Evolutionary conservation across 176 grass and related monocot genomes (phyloP), one percentile per base, ranked within the genome.

Genomic region (Musa schizocarpa): DNA sequence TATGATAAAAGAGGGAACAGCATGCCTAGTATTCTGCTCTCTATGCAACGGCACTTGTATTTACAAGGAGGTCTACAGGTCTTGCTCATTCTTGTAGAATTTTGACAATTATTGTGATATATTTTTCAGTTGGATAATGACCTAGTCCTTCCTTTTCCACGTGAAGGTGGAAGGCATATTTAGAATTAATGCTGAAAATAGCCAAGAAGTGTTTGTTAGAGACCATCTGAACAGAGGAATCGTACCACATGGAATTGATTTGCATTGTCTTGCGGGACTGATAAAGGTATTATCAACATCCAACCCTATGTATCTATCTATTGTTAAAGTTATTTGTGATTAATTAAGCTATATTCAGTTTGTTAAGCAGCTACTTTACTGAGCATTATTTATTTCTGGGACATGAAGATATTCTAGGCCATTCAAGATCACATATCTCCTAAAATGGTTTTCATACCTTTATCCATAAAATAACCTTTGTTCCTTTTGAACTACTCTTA

Each of bases 131-230:
- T 57, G 12, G 25, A 20, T 69, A 0, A 63, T 66, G 67, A 17
- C 19, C 80, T 82, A 49, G 7, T 55, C 20, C 52, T 63, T 57
- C 50, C 56, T 80, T 52, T 34, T 83, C 16, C 84, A 72, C 50
- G 83, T 54, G 55, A 87, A 97, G 93, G 85, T 87, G 63, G 93
- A 97, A 90, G 93, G 93, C 13, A 90, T 97, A 53, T 97, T 97
- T 81, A 93, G 93, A 80, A 93, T 97, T 79, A 97, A 92, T 51
- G 86, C 90, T 9, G 89, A 96, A 51, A 96, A 96, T 79, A 82
- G 93, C 61, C 81, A 92, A 69, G 89, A 96, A 82, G 64, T 83
- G 8, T 78, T 71, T 72, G 87, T 96, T 34, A 96, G 93, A 69
- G 63, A 86, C 66, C 87, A 85, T 68, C 82, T 96, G 50, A 96